A percentile compares a stretch with the other conserved stretches of the same genome.
These are phyloP conservation scores for Aspergillus spinulosporus DNA, from an alignment of 2,329 filamentous ascomycete species.

Conservation along the genomic window DNA sequence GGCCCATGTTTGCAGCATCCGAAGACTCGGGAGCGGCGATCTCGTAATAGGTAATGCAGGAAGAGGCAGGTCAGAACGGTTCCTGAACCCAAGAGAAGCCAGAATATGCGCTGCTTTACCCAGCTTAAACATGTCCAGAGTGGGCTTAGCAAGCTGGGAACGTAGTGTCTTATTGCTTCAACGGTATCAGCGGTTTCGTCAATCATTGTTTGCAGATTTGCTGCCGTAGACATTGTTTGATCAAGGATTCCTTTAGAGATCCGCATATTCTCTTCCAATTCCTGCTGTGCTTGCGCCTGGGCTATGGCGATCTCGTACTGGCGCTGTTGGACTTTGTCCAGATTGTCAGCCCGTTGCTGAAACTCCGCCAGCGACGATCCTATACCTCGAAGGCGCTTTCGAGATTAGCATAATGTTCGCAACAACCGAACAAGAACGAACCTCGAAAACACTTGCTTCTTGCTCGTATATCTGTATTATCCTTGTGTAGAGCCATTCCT, in stretches of 20 bases:
- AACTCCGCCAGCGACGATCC: constrained; percentile 36
- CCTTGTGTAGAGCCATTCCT: constrained; percentile 36
- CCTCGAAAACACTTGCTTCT: constrained; percentile 37
- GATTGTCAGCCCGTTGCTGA: constrained; percentile 31
- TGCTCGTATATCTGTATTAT: constrained; percentile 34
- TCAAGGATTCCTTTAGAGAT: constrained; percentile 36
- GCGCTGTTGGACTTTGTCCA: constrained; percentile 36
- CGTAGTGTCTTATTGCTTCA: constrained; percentile 10
- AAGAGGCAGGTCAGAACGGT: not conserved
- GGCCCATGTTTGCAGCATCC: not conserved
- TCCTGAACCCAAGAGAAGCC: too few relatives aligned
- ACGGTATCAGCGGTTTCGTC: constrained; percentile 31
- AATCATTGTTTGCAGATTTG: constrained; percentile 34
- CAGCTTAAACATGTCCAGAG: not conserved
- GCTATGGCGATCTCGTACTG: constrained; percentile 34
- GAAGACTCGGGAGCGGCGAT: too few relatives aligned
- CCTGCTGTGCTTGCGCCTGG: constrained; percentile 31
- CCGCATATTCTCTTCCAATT: constrained; percentile 28
- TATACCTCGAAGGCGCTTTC: constrained; percentile 38
- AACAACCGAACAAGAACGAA: constrained; percentile 10
- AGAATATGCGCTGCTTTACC: too few relatives aligned
- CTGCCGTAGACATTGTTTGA: constrained; percentile 28
- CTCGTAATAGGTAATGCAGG: too few relatives aligned
- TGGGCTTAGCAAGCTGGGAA: constrained; percentile 22
- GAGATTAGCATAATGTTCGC: constrained; percentile 20